These are phyloP conservation scores for Luffa acutangula DNA, from an alignment of 306 rosid genomes.

Conservation along the genomic window DNA sequence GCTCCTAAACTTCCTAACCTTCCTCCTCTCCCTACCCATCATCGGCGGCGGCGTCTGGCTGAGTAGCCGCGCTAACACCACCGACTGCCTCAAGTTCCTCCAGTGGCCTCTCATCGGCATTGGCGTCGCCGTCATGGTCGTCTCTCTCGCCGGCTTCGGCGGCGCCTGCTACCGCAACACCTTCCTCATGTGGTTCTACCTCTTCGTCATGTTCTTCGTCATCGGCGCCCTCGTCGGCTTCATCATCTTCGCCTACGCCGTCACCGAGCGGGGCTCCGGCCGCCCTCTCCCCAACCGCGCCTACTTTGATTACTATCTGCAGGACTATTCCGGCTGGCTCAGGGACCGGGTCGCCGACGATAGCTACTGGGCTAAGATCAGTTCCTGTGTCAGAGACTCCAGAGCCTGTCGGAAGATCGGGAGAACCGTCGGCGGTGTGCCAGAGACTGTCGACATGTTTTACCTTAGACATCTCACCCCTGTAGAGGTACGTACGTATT, in stretches of 20 bases:
- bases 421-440: slow-evolving; percentile 15
- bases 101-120: slow-evolving; percentile 90
- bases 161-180: slow-evolving; percentile 96
- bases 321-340: slow-evolving; percentile 82
- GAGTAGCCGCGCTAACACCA: slow-evolving; percentile 83
- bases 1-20: slow-evolving; percentile 60
- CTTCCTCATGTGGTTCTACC: slow-evolving; percentile 49
- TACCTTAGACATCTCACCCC: slow-evolving; percentile 35
- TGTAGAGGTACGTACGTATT: slow-evolving; percentile 39
- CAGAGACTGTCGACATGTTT: slow-evolving; percentile 73
- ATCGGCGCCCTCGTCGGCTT: slow-evolving; percentile 66
- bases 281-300: slow-evolving; percentile 15
- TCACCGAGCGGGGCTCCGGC: slow-evolving; percentile 76
- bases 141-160: slow-evolving; percentile 70
- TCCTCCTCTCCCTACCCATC: slow-evolving; percentile 78
- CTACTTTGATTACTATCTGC: slow-evolving; percentile 42
- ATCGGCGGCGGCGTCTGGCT: slow-evolving; percentile 91
- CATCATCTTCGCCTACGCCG: slow-evolving; percentile 78
- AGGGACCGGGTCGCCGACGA: slow-evolving; percentile 37
- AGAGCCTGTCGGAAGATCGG: slow-evolving; percentile 33
- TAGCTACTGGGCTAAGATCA: slow-evolving; percentile 59
- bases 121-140: slow-evolving; percentile 52
- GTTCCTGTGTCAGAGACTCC: slow-evolving; percentile 69
- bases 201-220: slow-evolving; percentile 67
- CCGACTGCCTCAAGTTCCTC: slow-evolving; percentile 83